A percentile compares a stretch with the other conserved stretches of the same genome.
Evolutionary conservation across 2,329 filamentous ascomycete genomes (phyloP).

Genomic region (Diaporthe vaccinii): DNA sequence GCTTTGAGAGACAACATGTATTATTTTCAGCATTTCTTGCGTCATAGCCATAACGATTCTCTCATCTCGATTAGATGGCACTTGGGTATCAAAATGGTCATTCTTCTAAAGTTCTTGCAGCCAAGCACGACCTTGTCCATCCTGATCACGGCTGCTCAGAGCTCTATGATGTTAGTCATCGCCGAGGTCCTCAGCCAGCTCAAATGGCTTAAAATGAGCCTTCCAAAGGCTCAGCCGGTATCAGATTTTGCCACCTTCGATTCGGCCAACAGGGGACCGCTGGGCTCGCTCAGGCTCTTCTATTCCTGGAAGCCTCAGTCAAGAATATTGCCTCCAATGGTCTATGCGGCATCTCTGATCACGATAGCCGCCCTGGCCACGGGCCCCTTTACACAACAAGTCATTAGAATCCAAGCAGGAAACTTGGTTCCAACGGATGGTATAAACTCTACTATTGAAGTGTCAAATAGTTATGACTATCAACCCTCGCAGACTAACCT

Average conservation of each 20-base stretch:
- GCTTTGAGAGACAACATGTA: neutral
- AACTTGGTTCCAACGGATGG: neutral
- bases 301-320: neutral
- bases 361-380: neutral
- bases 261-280: neutral
- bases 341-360: neutral
- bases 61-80: neutral
- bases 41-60: neutral
- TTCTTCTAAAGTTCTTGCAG: neutral
- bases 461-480: neutral
- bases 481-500: too few species aligned
- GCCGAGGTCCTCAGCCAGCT: neutral
- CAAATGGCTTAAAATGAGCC: constrained; percentile 1
- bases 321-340: neutral
- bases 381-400: neutral
- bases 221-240: neutral
- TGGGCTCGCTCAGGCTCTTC: neutral
- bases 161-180: neutral
- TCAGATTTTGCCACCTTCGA: neutral
- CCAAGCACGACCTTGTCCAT: neutral
- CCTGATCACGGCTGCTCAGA: neutral
- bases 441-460: neutral
- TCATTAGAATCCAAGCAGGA: neutral
- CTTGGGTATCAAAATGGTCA: neutral
- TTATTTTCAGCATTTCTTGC: neutral